Conservation (phyloP, 345 rosid species). For the Euclidium syriacum region DNA sequence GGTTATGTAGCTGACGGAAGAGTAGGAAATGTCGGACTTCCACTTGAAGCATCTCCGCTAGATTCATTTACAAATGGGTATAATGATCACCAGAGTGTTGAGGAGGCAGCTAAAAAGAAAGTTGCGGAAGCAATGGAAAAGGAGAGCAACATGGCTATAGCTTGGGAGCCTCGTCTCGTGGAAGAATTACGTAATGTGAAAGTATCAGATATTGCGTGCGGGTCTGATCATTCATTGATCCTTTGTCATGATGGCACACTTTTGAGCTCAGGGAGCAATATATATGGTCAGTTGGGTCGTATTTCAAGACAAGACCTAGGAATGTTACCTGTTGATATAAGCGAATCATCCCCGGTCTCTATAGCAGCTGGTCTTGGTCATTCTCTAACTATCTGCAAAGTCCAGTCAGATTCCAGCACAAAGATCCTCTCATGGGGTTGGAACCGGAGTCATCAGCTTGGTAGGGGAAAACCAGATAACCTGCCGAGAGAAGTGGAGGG, state of each 20-base stretch:
- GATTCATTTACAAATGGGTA: constrained; percentile 35
- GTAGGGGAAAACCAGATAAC: constrained; percentile 56
- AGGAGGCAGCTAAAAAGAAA: constrained; percentile 48
- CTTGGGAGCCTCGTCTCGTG: constrained; percentile 73
- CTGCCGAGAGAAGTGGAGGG: constrained; percentile 48
- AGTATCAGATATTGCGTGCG: constrained; percentile 68
- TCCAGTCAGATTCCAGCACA: constrained; percentile 22
- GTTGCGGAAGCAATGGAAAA: constrained; percentile 69
- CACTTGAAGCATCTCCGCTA: constrained; percentile 45
- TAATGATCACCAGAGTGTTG: constrained; percentile 17
- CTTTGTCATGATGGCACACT: constrained; percentile 67
- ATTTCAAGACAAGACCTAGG: constrained; percentile 54
- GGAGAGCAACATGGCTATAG: constrained; percentile 75
- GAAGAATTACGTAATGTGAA: constrained; percentile 49
- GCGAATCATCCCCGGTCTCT: constrained; percentile 26
- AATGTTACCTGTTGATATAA: constrained; percentile 51
- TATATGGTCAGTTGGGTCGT: constrained; percentile 74
- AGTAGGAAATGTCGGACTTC: constrained; percentile 54
- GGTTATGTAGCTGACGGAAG: constrained; percentile 92
- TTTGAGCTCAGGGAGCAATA: constrained; percentile 73
- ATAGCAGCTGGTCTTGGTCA: constrained; percentile 89
- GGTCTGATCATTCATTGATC: constrained; percentile 84
- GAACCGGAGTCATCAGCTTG: constrained; percentile 76
- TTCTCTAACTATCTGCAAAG: constrained; percentile 63
- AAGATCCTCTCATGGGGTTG: constrained; percentile 81